Evolutionary conservation across 371 early-diverging fungal species (phyloP), one percentile per base, ranked within the genome.

Genomic region (Cokeromyces recurvatus): DNA sequence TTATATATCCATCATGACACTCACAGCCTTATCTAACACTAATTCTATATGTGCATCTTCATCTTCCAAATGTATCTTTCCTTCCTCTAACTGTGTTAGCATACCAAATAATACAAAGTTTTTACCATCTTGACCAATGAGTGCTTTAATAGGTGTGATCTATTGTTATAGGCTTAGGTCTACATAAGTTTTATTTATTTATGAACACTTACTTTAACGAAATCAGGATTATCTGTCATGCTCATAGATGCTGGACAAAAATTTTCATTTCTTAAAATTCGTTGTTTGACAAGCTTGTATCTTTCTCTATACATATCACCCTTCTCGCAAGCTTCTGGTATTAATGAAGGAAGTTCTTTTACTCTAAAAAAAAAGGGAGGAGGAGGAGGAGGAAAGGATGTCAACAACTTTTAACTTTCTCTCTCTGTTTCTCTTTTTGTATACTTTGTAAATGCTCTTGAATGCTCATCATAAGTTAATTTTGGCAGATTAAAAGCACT

Each of bases 21-120:
- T 3, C 66, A 64, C 75, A 32, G 58, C 59, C 15, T 64, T 55
- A 4, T 70, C 57, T 31, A 82, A 63, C 39, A 89, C 79, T 19
- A 92, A 64, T 53, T 87, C 84, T 31, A 95, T 79, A 24, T 76
- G 64, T 9, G 77, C 83, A 38, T 88, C 90, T 20, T 77, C 74
- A 58, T 95, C 95, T 63, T 95, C 95, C n/a, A 95, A 64, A 61
- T 79, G 83, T 25, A 83, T 60, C 42, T 84, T 87, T 11, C 92
- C 92, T 46, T 89, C 90, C 40, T 86, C 81, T 39, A 89, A 71
- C 60, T 85, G 83, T 14, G 92, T 81, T 49, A 95, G 62, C 93
- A 95, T 92, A 2, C 95, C 95, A 65, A 92, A 87, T 31, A 93
- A 60, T 17, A 90, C 46, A 55, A 87, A 94, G 10, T 62, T 50